phyloP scores from a whole-genome alignment of 106 monocot genomes.

The Dendrobium huoshanense region DNA sequence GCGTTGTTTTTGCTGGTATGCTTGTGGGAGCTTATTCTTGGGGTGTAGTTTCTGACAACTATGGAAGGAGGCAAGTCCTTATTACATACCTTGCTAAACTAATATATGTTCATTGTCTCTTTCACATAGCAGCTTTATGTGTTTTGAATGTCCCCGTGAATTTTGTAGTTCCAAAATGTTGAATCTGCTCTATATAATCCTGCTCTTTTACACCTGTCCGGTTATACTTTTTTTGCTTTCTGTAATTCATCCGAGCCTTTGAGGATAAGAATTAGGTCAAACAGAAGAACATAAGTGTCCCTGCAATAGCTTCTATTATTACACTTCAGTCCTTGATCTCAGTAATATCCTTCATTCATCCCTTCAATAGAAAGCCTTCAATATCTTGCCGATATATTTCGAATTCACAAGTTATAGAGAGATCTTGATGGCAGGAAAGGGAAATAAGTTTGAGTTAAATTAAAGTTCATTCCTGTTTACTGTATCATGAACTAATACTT shows the following conservation, averaged over 20 bases:
- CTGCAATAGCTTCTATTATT: no score
- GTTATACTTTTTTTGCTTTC: not conserved
- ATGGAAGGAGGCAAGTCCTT: slow-evolving; percentile 45
- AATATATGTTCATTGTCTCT: not conserved
- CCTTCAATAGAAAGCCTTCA: not conserved
- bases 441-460: not conserved
- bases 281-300: not conserved
- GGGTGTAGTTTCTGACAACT: slow-evolving; percentile 60
- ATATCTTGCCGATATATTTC: not conserved
- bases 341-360: not conserved
- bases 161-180: not conserved
- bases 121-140: not conserved
- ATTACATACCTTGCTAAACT: not conserved
- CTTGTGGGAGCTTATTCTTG: slow-evolving; percentile 60
- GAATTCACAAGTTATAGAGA: not conserved
- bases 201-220: not conserved
- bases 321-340: no score
- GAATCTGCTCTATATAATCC: not conserved
- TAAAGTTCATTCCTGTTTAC: not conserved
- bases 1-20: slow-evolving; percentile 66
- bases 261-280: not conserved
- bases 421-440: not conserved
- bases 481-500: not conserved
- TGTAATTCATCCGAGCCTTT: not conserved
- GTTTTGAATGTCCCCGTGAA: not conserved